These are phyloP conservation scores for Chionographis japonica DNA, from an alignment of 106 monocot species.

Conservation along the genomic window DNA sequence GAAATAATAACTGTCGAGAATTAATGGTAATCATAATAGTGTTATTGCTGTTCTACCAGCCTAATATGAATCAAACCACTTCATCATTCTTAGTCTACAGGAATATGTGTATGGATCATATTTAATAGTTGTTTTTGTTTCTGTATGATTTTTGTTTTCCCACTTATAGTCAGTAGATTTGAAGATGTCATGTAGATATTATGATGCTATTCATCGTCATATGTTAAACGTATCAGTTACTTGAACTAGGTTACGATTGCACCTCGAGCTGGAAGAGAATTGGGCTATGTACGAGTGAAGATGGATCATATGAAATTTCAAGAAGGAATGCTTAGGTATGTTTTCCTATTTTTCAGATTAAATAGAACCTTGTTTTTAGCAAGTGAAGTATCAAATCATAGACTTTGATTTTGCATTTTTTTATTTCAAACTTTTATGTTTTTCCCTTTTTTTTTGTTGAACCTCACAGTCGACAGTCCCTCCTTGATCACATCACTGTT, in stretches of 20 bases:
- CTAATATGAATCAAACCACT: too few species aligned
- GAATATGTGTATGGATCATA: too few species aligned
- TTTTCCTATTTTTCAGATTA: background rate
- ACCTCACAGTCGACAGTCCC: conserved; percentile 53
- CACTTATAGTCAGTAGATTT: too few species aligned
- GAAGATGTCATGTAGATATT: too few species aligned
- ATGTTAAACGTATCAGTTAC: background rate
- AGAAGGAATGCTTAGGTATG: conserved; percentile 81
- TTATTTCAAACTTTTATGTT: conserved; percentile 1
- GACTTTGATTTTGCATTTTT: background rate
- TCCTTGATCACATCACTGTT: conserved; percentile 88
- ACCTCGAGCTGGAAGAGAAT: conserved; percentile 90
- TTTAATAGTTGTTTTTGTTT: too few species aligned
- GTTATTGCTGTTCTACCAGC: too few species aligned
- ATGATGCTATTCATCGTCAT: background rate
- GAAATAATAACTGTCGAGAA: too few species aligned
- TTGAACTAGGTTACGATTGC: conserved; percentile 61
- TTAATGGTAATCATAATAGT: too few species aligned
- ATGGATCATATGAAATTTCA: conserved; percentile 86
- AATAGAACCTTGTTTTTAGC: background rate
- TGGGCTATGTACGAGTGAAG: conserved; percentile 81
- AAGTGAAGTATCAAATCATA: background rate
- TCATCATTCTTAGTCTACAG: too few species aligned
- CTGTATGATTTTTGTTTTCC: too few species aligned
- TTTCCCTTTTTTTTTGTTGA: conserved; percentile 10